These are phyloP conservation scores for Fusarium mexicanum DNA, from an alignment of 2,329 filamentous ascomycete species.

Conservation along the genomic window DNA sequence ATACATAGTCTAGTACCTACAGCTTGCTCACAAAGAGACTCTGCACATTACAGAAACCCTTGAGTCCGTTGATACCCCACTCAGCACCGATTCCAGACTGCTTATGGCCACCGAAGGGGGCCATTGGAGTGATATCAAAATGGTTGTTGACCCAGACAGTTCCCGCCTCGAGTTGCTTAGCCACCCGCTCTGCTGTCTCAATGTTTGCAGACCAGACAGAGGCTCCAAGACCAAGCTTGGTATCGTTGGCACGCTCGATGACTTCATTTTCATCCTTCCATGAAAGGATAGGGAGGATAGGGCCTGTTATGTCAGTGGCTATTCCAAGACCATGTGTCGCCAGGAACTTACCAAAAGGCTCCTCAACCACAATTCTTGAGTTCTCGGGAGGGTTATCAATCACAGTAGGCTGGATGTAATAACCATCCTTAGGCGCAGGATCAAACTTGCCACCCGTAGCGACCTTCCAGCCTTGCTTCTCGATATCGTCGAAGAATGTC, in stretches of 20 bases:
- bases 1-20: not conserved
- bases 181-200: conserved; percentile 60
- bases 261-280: conserved; percentile 72
- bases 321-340: too few relatives aligned
- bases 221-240: conserved; percentile 62
- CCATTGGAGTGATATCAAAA: conserved; percentile 54
- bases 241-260: conserved; percentile 64
- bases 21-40: conserved; percentile 36
- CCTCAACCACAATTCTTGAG: conserved; percentile 65
- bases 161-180: conserved; percentile 63
- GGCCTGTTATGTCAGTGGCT: conserved; percentile 42
- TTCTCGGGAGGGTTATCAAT: conserved; percentile 67
- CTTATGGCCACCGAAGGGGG: conserved; percentile 57
- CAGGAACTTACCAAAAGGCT: conserved; percentile 54
- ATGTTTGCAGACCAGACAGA: conserved; percentile 66
- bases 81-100: conserved; percentile 55
- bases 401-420: conserved; percentile 67
- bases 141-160: conserved; percentile 69
- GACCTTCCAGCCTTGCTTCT: conserved; percentile 54
- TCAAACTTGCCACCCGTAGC: conserved; percentile 46
- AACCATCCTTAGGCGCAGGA: conserved; percentile 53
- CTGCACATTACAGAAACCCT: conserved; percentile 45
- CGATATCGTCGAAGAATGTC: conserved; percentile 60
- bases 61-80: conserved; percentile 52
- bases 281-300: conserved; percentile 69